phyloP scores from a whole-genome alignment of 306 rosid genomes.

The Dalbergia oliveri region DNA sequence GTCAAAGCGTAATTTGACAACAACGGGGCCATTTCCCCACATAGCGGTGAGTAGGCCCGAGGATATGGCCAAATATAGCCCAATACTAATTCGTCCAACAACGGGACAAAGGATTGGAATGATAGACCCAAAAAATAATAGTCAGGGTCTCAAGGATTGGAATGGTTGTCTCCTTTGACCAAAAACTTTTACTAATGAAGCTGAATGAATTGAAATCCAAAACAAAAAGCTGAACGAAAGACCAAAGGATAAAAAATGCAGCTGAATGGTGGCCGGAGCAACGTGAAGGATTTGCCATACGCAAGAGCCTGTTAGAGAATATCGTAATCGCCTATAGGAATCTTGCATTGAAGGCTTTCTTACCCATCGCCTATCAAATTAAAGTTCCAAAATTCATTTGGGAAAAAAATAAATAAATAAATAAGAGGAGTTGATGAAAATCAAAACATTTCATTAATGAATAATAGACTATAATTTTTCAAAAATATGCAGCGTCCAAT shows the following conservation, averaged over 20 bases:
- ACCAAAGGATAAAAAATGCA: neutral
- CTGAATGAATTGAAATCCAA: neutral
- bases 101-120: neutral
- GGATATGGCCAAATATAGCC: neutral
- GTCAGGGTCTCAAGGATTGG: too few relatives aligned
- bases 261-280: neutral
- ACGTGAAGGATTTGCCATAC: neutral
- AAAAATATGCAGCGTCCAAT: too few relatives aligned
- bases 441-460: too few relatives aligned
- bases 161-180: too few relatives aligned
- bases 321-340: too few relatives aligned
- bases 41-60: neutral
- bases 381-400: neutral
- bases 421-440: neutral
- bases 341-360: too few relatives aligned
- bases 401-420: neutral
- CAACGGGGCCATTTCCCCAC: neutral
- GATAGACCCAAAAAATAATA: too few relatives aligned
- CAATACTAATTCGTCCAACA: neutral
- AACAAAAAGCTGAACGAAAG: neutral
- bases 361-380: too few relatives aligned
- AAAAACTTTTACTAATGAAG: too few relatives aligned
- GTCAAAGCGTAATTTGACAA: too few relatives aligned
- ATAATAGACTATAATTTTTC: too few relatives aligned
- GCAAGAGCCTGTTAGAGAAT: neutral